Evolutionary conservation across 1,139 yeast genomes (phyloP), one percentile per base, ranked within the genome.

Genomic region (Blastobotrys elegans): DNA sequence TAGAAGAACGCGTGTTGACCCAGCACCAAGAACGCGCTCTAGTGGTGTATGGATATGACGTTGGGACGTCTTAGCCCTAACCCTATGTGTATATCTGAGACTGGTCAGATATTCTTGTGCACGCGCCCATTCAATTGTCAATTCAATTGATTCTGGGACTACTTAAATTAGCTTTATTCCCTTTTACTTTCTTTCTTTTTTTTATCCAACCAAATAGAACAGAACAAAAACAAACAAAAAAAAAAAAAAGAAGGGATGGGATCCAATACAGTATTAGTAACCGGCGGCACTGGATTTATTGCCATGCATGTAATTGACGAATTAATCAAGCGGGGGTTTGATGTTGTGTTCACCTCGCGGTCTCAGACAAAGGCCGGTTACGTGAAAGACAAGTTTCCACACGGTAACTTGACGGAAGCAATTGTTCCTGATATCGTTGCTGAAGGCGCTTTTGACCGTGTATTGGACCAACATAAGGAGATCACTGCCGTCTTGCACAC

Each of bases 281-380:
- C 82, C 3, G 83, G 83, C 4, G 80, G 80, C 7, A 70, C 78
- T 21, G 82, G 83, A 7, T 78, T 73, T 56, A 74, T 78, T 50
- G 81, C 80, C 30, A 73, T 73, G 49, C 77, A 77, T 53, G 67
- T 74, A 16, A 66, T 69, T 20, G 47, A 62, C 40, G 45, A 38
- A 21, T 56, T 65, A 10, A 51, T 63, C 33, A 51, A 56, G 40
- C 58, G 61, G 42, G 77, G 74, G 17, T 77, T 75, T 60, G 61
- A 61, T 2, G 86, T 82, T 4, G 67, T 80, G 22, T 85, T 84
- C 8, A 73, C 84, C 1, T 85, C 77, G 3, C 71, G 88, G 59
- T 68, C 78, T 1, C 67, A 68, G 40, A 66, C 59, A 1, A 77
- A 78, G 60, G 82, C 80, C 10, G 75, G 73, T 35, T 60, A 50